Evolutionary conservation across 495 filamentous ascomycete species (phyloP), one percentile per base, ranked within the genome.

Genomic region (Cryomyces minteri): DNA sequence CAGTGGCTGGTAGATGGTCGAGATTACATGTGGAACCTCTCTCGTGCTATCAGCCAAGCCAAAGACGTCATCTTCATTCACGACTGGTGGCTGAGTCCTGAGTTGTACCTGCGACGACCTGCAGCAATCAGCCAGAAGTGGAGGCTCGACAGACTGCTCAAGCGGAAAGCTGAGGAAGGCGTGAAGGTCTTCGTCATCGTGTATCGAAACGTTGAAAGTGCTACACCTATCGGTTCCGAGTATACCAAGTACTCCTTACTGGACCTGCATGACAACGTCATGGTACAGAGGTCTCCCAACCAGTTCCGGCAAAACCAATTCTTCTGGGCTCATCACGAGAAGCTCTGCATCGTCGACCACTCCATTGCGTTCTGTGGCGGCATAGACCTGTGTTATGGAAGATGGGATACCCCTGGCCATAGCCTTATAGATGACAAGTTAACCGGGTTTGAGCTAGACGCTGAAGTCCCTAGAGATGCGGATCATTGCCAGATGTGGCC

Each of bases 11-110:
- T 99, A 3, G 90, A 99, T 62, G 90, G 84, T 10, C 74, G 90
- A 42, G 90, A 99, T 56, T 88, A 96, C 62, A 96, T 96, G 88
- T 99, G 90, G 90, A 88, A 94, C 54, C 88, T 96, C 5, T 94
- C 86, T 5, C 76, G 90, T 43, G 90, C 90, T 2, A 95, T 99
- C 60, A 94, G 81, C 59, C 94, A 94, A 77, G 90, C 90, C 8
- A 84, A 84, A 56, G 92, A 99, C 67, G 90, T 99, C 34, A 86
- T 99, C 48, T 96, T 96, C 61, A 99, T 99, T 43, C 90, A 99
- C 59, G 90, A 95, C 59, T 99, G 90, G 90, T 99, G 90, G 90
- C 58, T 99, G 45, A 94, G 84, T 52, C 90, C 90, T 5, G 90
- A 99, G 61, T 62, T 99, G 29, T 99, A 99, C 63, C 80, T 99